Conservation (phyloP, 169 alveolate genomes). For the Eimeria sp. region DNA sequence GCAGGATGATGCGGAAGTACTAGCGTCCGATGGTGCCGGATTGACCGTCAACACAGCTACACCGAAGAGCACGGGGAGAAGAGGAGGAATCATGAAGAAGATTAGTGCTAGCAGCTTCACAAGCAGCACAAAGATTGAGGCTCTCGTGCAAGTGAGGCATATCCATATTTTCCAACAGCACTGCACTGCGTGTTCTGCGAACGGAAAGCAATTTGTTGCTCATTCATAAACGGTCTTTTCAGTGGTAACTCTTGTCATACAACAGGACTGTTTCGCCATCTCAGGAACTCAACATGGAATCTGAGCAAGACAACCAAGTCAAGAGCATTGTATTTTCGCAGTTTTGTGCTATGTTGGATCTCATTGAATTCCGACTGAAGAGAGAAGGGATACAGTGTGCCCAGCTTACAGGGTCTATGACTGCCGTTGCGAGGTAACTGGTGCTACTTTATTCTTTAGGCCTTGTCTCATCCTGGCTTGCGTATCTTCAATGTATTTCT, state of each 20-base stretch:
- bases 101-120: conserved; percentile 83
- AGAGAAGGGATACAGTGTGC: conserved; percentile 90
- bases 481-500: neutral
- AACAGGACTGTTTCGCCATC: neutral
- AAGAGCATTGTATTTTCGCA: conserved; percentile 94
- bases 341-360: conserved; percentile 93
- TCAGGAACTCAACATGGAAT: conserved; percentile 88
- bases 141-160: conserved; percentile 82
- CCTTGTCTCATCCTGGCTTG: neutral
- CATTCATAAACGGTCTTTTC: neutral
- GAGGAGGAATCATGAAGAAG: conserved; percentile 75
- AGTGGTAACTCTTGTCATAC: neutral
- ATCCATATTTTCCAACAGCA: neutral
- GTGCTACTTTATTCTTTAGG: neutral
- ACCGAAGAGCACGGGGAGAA: neutral
- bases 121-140: conserved; percentile 89
- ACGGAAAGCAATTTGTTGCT: neutral
- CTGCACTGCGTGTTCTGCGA: neutral
- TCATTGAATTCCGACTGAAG: conserved; percentile 91
- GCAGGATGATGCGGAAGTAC: conserved; percentile 26
- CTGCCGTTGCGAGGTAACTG: conserved; percentile 86
- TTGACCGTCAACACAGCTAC: neutral
- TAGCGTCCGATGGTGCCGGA: conserved; percentile 4
- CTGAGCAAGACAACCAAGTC: conserved; percentile 85
- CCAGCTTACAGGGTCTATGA: conserved; percentile 90